Percentiles rank a stretch among this genome's conserved stretches.
Conservation (phyloP, 306 rosid species). For the Cucumis melo region DNA sequence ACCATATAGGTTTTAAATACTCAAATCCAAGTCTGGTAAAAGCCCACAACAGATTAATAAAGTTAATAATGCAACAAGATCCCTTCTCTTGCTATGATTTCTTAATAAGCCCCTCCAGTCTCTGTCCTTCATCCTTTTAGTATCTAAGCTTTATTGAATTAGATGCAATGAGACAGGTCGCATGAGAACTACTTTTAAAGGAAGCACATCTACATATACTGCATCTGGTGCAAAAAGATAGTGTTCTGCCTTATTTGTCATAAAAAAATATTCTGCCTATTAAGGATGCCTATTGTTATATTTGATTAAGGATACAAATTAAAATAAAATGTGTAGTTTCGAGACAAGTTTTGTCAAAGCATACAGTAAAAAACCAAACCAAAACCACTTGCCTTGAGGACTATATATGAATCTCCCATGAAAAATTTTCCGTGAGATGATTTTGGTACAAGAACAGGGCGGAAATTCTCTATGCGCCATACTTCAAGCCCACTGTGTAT, state of each 20-base stretch:
- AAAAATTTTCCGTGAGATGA: slow-evolving; percentile 70
- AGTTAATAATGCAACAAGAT: background rate
- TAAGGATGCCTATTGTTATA: no score
- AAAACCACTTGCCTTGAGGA: slow-evolving; percentile 55
- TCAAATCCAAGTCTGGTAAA: background rate
- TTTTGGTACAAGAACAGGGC: slow-evolving; percentile 53
- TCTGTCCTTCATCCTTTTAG: background rate
- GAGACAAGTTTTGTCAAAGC: background rate
- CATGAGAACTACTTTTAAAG: background rate
- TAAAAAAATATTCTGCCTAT: background rate
- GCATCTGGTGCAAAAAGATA: background rate
- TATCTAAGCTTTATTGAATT: background rate
- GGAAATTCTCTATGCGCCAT: slow-evolving; percentile 89
- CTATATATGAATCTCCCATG: slow-evolving; percentile 79
- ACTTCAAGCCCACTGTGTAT: slow-evolving; percentile 74
- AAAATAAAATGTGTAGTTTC: background rate
- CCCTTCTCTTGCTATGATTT: background rate
- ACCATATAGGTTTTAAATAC: background rate
- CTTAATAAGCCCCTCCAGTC: background rate
- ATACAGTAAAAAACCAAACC: background rate
- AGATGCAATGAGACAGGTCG: background rate
- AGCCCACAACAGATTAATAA: background rate
- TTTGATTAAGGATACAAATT: background rate
- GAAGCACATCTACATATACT: background rate
- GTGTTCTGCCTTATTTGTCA: background rate